These are phyloP conservation scores for Saksenaea oblongispora DNA, from an alignment of 371 early-diverging fungal species.

Conservation along the genomic window DNA sequence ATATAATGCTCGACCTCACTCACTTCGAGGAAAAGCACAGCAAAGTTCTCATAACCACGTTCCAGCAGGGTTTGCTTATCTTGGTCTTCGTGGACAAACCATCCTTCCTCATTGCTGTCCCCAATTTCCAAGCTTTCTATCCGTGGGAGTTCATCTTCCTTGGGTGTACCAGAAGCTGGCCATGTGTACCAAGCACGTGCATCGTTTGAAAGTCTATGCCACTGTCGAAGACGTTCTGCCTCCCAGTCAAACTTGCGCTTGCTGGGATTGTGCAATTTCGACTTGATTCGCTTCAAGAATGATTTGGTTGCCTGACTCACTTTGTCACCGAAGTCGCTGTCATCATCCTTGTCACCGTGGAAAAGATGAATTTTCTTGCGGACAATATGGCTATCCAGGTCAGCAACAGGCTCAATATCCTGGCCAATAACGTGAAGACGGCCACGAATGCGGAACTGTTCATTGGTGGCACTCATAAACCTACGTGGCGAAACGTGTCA, in stretches of 20 bases:
- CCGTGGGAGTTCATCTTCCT: conserved; percentile 7
- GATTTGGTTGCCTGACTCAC: conserved; percentile 19
- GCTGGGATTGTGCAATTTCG: conserved; percentile 7
- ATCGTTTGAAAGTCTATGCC: conserved; percentile 16
- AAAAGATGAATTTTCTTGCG: conserved; percentile 10
- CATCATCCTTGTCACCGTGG: conserved; percentile 9
- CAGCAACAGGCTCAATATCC: conserved; percentile 1
- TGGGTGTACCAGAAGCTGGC: conserved; percentile 20
- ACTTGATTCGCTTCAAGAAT: conserved; percentile 17
- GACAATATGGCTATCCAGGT: conserved; percentile 14
- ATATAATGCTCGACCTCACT: conserved; percentile 27
- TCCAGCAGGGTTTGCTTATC: conserved; percentile 27
- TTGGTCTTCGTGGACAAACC: conserved; percentile 22
- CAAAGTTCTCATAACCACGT: conserved; percentile 40
- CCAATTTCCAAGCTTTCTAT: conserved; percentile 10
- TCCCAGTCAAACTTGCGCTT: conserved; percentile 32
- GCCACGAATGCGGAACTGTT: conserved; percentile 19
- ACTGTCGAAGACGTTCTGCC: conserved; percentile 37
- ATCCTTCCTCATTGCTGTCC: conserved; percentile 18
- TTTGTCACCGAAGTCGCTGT: conserved; percentile 5
- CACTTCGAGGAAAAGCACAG: conserved; percentile 32
- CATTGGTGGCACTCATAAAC: conserved; percentile 11
- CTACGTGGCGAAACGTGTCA: not conserved
- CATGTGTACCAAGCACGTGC: conserved; percentile 20
- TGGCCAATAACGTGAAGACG: conserved; percentile 14